A percentile compares a stretch with the other conserved stretches of the same genome.
Conservation (phyloP, 768 basidiomycete species). For the Glaciozyma antarctica region DNA sequence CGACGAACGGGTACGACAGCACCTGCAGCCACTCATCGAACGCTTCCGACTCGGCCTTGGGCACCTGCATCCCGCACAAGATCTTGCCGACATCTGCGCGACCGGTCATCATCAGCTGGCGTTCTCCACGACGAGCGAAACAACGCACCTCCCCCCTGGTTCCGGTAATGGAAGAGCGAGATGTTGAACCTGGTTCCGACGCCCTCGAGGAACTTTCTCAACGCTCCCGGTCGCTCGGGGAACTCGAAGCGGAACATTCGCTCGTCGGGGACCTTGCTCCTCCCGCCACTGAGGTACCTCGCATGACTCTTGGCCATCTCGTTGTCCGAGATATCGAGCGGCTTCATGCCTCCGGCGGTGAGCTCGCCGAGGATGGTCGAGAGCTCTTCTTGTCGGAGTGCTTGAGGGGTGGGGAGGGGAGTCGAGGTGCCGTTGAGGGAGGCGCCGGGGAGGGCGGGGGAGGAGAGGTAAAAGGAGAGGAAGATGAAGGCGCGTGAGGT, state of each 20-base stretch:
- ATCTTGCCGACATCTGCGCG: conserved; percentile 77
- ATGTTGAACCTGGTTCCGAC: conserved; percentile 85
- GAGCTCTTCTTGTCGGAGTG: conserved; percentile 40
- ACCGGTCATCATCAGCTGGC: background rate
- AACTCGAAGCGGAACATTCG: conserved; percentile 92
- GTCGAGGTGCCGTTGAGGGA: conserved; percentile 15
- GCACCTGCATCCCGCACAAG: conserved; percentile 86
- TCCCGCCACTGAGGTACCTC: conserved; percentile 89
- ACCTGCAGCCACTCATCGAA: conserved; percentile 68
- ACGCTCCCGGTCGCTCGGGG: conserved; percentile 83
- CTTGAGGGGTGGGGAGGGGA: conserved; percentile 34
- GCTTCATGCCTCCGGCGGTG: conserved; percentile 63
- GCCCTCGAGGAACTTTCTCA: conserved; percentile 78
- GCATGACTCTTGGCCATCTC: conserved; percentile 92
- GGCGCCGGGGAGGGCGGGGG: conserved; percentile 42
- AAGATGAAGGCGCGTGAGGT: conserved; percentile 70
- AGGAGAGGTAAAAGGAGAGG: conserved; percentile 74
- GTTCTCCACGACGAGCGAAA: background rate
- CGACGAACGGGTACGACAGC: conserved; percentile 77
- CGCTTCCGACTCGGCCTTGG: conserved; percentile 53
- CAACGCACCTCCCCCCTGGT: conserved; percentile 82
- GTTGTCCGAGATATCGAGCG: conserved; percentile 81
- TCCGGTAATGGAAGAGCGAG: conserved; percentile 92
- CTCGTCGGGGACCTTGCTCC: conserved; percentile 65
- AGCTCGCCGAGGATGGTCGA: conserved; percentile 54